Base-by-base conservation (phyloP, 176 grass and related monocot species). In the Elaeis guineensis region DNA sequence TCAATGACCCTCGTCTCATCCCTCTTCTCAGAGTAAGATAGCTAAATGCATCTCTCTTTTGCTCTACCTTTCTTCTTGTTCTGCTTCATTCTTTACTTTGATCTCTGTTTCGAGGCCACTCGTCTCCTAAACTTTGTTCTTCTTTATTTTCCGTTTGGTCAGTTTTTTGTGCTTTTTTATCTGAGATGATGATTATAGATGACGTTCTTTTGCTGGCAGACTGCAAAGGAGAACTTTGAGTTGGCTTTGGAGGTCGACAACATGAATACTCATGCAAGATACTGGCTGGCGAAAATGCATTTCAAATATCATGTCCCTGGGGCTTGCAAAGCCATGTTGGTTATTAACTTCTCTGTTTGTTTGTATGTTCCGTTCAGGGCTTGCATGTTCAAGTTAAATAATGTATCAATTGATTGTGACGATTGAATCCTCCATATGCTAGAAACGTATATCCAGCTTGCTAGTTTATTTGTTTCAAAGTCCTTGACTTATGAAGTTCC, bases 231-330 rank as follows among this genome's bases (percentile, higher is more conserved):
- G 58, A 96, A 87, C 39, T 96, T 90, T 69, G 86, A 96, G 61
- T 72, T 90, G 69, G 91, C 91, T 19, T 65, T 96, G 0, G 91
- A 96, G 78, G 28, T 90, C 0, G 91, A 96, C 19, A 90, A 88
- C 57, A 87, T 82, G 81, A 96, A 87, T 67, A 96, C 91, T 25
- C 80, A 87, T 59, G 83, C 86, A 16, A 82, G 91, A 69, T 87
- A 77, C 61, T 96, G 91, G 86, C 59, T 90, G 63, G 80, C 70
- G 17, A 96, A 72, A 78, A 96, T 88, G 91, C 91, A 96, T 85
- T 87, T 96, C 72, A 96, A 96, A 64, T 96, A 96, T 62, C 86
- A 96, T 79, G 86, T 96, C 48, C 91, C 83, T 21, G 78, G 91
- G 32, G 91, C 91, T 75, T 96, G 91, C 77, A 90, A 96, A 72